Percentiles rank a stretch among this genome's conserved stretches.
Evolutionary conservation across 2,329 filamentous ascomycete species (phyloP).

Genomic region (Alternaria dauci): DNA sequence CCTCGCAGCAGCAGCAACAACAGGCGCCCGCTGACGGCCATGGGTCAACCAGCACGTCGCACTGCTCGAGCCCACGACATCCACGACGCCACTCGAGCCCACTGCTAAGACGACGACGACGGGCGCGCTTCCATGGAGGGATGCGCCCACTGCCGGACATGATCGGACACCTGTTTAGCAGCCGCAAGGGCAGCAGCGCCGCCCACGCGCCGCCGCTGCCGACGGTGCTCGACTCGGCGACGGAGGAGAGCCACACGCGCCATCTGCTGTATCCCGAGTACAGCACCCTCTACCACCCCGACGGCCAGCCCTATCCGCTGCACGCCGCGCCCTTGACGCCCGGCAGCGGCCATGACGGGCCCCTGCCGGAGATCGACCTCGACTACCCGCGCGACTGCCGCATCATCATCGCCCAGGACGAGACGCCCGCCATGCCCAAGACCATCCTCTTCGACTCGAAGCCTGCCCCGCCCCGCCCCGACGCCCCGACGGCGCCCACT

Average conservation of each 20-base stretch:
- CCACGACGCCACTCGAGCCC: slow-evolving; percentile 25
- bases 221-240: slow-evolving; percentile 48
- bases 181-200: slow-evolving; percentile 41
- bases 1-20: background rate
- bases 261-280: slow-evolving; percentile 54
- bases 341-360: slow-evolving; percentile 47
- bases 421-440: slow-evolving; percentile 46
- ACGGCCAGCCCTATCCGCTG: slow-evolving; percentile 49
- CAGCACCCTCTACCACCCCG: slow-evolving; percentile 45
- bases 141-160: slow-evolving; percentile 40
- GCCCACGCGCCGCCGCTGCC: slow-evolving; percentile 32
- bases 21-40: slow-evolving; percentile 28
- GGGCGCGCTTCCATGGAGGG: slow-evolving; percentile 21
- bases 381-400: slow-evolving; percentile 53
- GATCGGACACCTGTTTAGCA: slow-evolving; percentile 53
- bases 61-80: slow-evolving; percentile 32
- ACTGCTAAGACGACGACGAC: slow-evolving; percentile 21
- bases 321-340: slow-evolving; percentile 39
- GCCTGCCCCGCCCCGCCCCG: slow-evolving; percentile 42
- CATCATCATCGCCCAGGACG: slow-evolving; percentile 56
- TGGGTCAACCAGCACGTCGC: slow-evolving; percentile 38
- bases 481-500: slow-evolving; percentile 37
- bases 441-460: slow-evolving; percentile 55
- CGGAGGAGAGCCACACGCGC: slow-evolving; percentile 53
- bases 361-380: slow-evolving; percentile 53